Conservation (phyloP, 1,284 basidiomycete species). For the Cronartium ribicola region DNA sequence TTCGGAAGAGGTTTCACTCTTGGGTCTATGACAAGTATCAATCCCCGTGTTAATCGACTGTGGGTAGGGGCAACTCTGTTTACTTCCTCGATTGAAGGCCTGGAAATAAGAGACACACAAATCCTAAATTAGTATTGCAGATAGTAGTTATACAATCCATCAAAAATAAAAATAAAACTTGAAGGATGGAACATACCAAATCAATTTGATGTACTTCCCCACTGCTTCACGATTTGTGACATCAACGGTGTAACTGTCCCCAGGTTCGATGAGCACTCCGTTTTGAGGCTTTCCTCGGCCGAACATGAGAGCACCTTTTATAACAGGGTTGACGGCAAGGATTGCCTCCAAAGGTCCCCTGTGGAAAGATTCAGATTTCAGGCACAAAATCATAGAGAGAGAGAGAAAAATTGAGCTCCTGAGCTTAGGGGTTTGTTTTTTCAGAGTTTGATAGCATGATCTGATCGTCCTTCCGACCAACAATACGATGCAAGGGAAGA, state of each 20-base stretch:
- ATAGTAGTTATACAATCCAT: not conserved
- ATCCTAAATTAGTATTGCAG: not conserved
- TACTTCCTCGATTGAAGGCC: conserved; percentile 2
- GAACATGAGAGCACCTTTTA: conserved; percentile 1
- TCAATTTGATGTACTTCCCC: not conserved
- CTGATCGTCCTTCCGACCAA: conserved; percentile 9
- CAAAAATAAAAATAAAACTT: not conserved
- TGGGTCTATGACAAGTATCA: not conserved
- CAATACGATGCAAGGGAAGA: not conserved
- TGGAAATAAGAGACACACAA: not conserved
- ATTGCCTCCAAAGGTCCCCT: conserved; percentile 5
- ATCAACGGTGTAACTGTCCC: not conserved
- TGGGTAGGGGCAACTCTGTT: not conserved
- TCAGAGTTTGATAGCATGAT: not conserved
- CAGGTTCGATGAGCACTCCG: conserved; percentile 5
- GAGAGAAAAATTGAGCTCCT: not conserved
- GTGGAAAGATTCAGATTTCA: not conserved
- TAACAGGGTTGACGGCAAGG: not conserved
- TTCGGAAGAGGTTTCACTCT: not conserved
- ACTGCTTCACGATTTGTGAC: not conserved
- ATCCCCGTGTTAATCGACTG: not conserved
- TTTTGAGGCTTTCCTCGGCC: conserved; percentile 8
- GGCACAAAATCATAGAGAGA: not conserved
- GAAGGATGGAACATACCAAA: not conserved
- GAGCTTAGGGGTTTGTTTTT: conserved; percentile 9